Evolutionary conservation across 2,329 filamentous ascomycete genomes (phyloP), one percentile per base, ranked within the genome.

Genomic region (Coniella lustricola): DNA sequence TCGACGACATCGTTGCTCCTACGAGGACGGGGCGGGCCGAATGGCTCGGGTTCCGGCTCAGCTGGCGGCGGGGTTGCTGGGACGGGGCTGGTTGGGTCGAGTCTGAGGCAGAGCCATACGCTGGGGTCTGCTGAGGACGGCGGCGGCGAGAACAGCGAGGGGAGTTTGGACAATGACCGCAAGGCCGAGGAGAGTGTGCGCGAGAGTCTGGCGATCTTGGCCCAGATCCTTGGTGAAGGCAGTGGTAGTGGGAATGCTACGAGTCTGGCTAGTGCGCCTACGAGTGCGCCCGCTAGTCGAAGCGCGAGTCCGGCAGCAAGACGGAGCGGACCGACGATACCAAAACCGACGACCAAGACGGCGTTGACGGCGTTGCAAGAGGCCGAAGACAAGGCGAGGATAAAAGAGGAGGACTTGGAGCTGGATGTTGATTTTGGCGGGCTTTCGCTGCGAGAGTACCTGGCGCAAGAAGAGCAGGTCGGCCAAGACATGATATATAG

Each of bases 371-470:
- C n/a, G n/a, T n/a, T n/a, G 7, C 20, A 25, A 31, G 21, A 25
- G 13, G n/a, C 13, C 10, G n/a, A 17, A 25, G n/a, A n/a, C 38
- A 18, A 10, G 5, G 29, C 53, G 3, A 36, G 54, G 34, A 67
- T 75, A 56, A 69, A 64, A 3, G 66, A 75, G 39, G 68, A 70
- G n/a, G 76, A 80, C 49, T 61, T 90, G 35, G 74, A 79, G 1
- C 71, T 80, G 33, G 76, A 85, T 4, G 82, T 91, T 55, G 85
- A 94, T 57, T 96, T 98, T 68, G 82, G 75, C 12, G 85, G 79
- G 1, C 67, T 93, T 44, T 87, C 86, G 55, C 70, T 98, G 54
- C 78, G 84, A 53, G 86, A 88, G 54, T 83, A 93, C 57, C 81
- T 76, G 14, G 48, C 51, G 31, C 44, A 43, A 16, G 58, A 64